Base-by-base conservation (phyloP, 371 early-diverging fungal genomes). In the Mucor plumbeus region DNA sequence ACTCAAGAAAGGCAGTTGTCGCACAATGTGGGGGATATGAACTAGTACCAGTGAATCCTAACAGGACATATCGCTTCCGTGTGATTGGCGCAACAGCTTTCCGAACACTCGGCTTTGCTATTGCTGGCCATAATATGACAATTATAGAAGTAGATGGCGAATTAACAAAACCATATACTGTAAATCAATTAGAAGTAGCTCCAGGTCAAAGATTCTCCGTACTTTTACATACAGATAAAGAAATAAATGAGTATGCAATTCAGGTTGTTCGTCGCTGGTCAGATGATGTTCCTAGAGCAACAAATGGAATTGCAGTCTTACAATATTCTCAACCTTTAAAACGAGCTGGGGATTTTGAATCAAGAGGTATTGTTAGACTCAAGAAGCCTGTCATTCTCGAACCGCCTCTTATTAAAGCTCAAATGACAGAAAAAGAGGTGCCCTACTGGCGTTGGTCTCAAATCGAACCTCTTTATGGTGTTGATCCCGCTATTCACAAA, bases 71-170 rank as follows among this genome's bases (percentile, higher is more conserved):
- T 41, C 72, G 81, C 4, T 50, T 84, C 19, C 73, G 84, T 1
- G 59, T 84, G 7, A 78, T 84, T 62, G 81, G 81, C 21, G 73
- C 84, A 0, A 73, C 78, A 0, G 60, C 77, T 5, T 80, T 82
- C 58, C 76, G 80, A 19, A 80, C 83, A 6, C 54, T 80, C 7
- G 72, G 73, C 4, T 80, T 82, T 65, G 80, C 59, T 5, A 78
- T 82, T 50, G 78, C 76, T 4, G 59, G 67, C 11, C 83, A 82
- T 44, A 76, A 71, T 19, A 41, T 82, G 55, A 80, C 83, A 3
- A 76, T 82, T 33, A 78, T 82, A 26, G 83, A 82, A 43, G 77
- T 82, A n/a, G 83, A 82, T 53, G 83, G 83, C 9, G 78, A 82
- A 19, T 38, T 63, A 9, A 61, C 71, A 1, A 71, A 76, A 31